Percentiles rank a stretch among this genome's conserved stretches.
Evolutionary conservation across 441 rosid species (phyloP).

Genomic region (Erodium moschatum): DNA sequence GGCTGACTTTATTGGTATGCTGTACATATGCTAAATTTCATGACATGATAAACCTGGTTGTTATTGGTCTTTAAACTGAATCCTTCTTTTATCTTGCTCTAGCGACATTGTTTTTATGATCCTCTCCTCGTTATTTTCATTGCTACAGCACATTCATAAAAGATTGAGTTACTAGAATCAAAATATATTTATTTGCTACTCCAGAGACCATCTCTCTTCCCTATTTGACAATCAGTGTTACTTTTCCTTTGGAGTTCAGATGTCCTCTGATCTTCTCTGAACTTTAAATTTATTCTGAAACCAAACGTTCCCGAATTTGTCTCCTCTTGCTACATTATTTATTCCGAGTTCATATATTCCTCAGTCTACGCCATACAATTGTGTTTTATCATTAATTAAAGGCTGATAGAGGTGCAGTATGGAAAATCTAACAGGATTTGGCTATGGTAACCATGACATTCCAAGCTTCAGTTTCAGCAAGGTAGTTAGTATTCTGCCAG

Average conservation of each 20-base stretch:
- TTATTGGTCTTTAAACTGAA: too few species aligned
- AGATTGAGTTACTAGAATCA: too few species aligned
- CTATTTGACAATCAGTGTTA: too few species aligned
- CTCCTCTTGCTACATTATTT: not conserved
- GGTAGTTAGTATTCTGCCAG: conserved; percentile 15
- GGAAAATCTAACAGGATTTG: conserved; percentile 35
- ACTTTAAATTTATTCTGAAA: not conserved
- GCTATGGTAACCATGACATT: conserved; percentile 31
- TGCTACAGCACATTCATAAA: too few species aligned
- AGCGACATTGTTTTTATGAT: too few species aligned
- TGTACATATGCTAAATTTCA: not conserved
- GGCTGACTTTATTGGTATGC: not conserved
- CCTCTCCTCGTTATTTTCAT: too few species aligned
- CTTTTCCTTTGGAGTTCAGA: not conserved
- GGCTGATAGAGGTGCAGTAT: conserved; percentile 3
- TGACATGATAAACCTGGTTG: too few species aligned
- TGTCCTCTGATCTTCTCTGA: not conserved
- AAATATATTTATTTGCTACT: too few species aligned
- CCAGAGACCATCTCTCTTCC: too few species aligned
- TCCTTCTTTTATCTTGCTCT: too few species aligned
- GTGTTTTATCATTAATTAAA: conserved; percentile 9
- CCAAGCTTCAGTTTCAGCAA: conserved; percentile 13
- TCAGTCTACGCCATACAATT: not conserved
- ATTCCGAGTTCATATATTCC: conserved; percentile 8
- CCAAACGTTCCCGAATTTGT: not conserved